Evolutionary conservation across 192 early-diverging fungal species (phyloP).

Genomic region (Dispira parvispora): DNA sequence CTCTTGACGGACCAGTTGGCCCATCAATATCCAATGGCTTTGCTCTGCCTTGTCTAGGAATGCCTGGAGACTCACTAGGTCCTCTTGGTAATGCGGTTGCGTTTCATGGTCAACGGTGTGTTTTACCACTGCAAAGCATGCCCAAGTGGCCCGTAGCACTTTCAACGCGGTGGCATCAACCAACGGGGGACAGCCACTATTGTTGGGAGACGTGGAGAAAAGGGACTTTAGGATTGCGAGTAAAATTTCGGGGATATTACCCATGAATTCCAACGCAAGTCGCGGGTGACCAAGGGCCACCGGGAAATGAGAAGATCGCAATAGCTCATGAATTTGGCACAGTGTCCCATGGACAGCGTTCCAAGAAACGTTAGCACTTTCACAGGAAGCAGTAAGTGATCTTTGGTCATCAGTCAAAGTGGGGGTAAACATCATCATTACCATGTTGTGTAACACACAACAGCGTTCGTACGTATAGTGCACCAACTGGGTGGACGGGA

Average conservation of each 20-base stretch:
- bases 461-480: background rate
- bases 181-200: background rate
- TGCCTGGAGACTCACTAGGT: background rate
- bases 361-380: too few species aligned
- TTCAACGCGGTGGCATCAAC: background rate
- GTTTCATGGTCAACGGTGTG: background rate
- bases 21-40: background rate
- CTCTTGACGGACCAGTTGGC: background rate
- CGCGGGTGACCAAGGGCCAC: conserved; percentile 1
- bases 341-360: background rate
- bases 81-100: background rate
- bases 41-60: background rate
- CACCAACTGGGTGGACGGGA: background rate
- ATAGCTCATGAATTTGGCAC: background rate
- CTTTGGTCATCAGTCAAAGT: background rate
- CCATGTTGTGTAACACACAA: background rate
- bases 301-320: background rate
- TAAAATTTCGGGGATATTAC: background rate
- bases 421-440: background rate
- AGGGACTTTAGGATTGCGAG: background rate
- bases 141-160: background rate
- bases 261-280: conserved; percentile 1
- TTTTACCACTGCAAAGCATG: background rate
- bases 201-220: background rate
- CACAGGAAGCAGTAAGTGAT: too few species aligned